Evolutionary conservation across 192 early-diverging fungal species (phyloP), one percentile per base, ranked within the genome.

Genomic region (Umbelopsis ramanniana): DNA sequence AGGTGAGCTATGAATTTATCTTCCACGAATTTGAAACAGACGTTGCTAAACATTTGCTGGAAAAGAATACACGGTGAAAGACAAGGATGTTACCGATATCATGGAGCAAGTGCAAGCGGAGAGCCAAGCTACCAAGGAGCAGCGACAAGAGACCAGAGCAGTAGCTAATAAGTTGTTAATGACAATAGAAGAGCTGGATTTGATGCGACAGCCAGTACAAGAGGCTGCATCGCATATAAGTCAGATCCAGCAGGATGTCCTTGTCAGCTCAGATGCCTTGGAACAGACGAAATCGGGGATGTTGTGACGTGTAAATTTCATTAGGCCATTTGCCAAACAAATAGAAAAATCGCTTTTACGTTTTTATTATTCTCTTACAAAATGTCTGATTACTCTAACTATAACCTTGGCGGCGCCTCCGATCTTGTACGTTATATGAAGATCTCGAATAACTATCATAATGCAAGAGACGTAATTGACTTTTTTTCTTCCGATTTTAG

Each of bases 381-480:
- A 11, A 63, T 63, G 57, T 63, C 57, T 63, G 57, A 63, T 63
- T 63, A 63, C 57, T 29, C 57, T 35, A 63, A 63, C 57, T 63
- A 63, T 35, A 63, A 63, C 57, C 57, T 63, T 63, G 57, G 57
- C 33, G 57, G 57, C 57, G 57, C 4, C 35, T 43, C 40, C 40
- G 57, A 63, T 63, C 57, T 63, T 63, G 57, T 63, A 63, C 57
- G 33, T 12, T 63, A 63, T 29, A 4, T 50, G 11, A 21, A 50
- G 48, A 50, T 50, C 48, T 50, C 19, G 48, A 50, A 50, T 15
- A 19, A 35, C 15, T 63, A 60, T 29, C 19, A 19, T 14, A 63
- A 38, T n/a, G 5, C 24, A 45, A 37, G 21, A n/a, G 17, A 29
- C 29, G 22, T 57, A 22, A 19, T 24, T 10, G 43, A 21, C 48